Percentiles rank a stretch among this genome's conserved stretches.
These are phyloP conservation scores for Apiospora rasikravindrae DNA, from an alignment of 2,329 filamentous ascomycete genomes.

Conservation along the genomic window DNA sequence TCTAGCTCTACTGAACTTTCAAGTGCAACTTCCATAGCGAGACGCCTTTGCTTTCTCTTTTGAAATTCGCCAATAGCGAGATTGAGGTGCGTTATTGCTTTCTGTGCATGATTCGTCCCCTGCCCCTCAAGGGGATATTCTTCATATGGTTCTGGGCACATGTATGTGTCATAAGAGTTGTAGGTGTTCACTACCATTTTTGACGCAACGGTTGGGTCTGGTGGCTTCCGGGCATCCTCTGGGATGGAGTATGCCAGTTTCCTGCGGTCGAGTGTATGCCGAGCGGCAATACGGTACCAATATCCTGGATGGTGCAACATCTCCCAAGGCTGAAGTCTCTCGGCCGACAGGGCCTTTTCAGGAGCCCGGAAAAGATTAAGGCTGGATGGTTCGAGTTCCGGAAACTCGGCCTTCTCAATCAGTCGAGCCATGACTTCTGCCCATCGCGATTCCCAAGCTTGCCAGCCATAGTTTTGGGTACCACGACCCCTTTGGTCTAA, in stretches of 20 bases:
- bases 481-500: slow-evolving; percentile 85
- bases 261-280: slow-evolving; percentile 60
- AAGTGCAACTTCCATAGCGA: slow-evolving; percentile 61
- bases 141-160: slow-evolving; percentile 67
- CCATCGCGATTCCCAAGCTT: slow-evolving; percentile 88
- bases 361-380: slow-evolving; percentile 56
- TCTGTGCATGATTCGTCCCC: slow-evolving; percentile 59
- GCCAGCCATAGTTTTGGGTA: slow-evolving; percentile 88
- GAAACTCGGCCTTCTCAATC: slow-evolving; percentile 59
- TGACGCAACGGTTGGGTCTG: slow-evolving; percentile 53
- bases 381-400: slow-evolving; percentile 52
- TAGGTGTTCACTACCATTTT: slow-evolving; percentile 56
- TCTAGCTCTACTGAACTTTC: slow-evolving; percentile 63
- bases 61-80: slow-evolving; percentile 60
- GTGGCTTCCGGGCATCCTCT: slow-evolving; percentile 61
- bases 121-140: slow-evolving; percentile 58
- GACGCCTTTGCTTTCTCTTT: slow-evolving; percentile 56
- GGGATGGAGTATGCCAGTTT: slow-evolving; percentile 61
- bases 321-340: slow-evolving; percentile 67
- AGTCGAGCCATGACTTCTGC: slow-evolving; percentile 66
- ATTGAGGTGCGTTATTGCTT: slow-evolving; percentile 59
- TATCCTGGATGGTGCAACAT: slow-evolving; percentile 70
- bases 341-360: slow-evolving; percentile 63
- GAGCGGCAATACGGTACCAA: slow-evolving; percentile 67
- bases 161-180: slow-evolving; percentile 65